Evolutionary conservation across 192 early-diverging fungal genomes (phyloP), one percentile per base, ranked within the genome.

Genomic region (Dispira parvispora): DNA sequence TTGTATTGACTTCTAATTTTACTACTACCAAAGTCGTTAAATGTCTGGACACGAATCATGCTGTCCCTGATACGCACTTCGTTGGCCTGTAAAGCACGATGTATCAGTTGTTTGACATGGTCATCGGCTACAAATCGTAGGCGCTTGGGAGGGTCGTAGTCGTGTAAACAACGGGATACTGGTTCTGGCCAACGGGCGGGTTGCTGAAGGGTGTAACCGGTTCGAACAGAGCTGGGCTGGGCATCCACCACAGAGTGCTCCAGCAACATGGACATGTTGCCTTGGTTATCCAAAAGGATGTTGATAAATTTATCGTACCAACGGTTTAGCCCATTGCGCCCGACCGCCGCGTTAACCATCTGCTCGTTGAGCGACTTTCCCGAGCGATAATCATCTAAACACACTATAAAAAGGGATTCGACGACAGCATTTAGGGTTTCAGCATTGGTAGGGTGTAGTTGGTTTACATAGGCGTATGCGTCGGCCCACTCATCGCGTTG

Each of bases 261-360:
- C 9, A 80, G 80, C 61, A 76, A 58, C 16, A 78, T 65, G 11
- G 63, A 69, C 26, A 67, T 69, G 14, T 78, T 67, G 32, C 87
- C 89, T 66, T 84, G 83, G 44, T 75, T 78, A 43, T 80, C 80
- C 44, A 88, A 70, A 26, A 78, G 64, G 42, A 89, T 28, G 10
- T 73, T 80, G 8, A 88, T 45, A 0, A 68, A 72, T 66, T 88
- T 89, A 71, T 91, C 88, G 64, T 82, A 87, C 88, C 88, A 91
- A 9, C 88, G 75, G 64, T 91, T 91, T 63, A 73, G 78, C 0
- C 82, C 87, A 16, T 69, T 71, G 21, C 74, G 65, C 3, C 78
- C 82, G 63, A 88, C 82, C 67, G 87, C 82, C 3, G 68, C 73
- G 62, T 71, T 76, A 43, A 74, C 67, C 23, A 65, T 53, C 46